Evolutionary conservation across 345 rosid genomes (phyloP).

Genomic region (Diplotaxis tenuifolia): DNA sequence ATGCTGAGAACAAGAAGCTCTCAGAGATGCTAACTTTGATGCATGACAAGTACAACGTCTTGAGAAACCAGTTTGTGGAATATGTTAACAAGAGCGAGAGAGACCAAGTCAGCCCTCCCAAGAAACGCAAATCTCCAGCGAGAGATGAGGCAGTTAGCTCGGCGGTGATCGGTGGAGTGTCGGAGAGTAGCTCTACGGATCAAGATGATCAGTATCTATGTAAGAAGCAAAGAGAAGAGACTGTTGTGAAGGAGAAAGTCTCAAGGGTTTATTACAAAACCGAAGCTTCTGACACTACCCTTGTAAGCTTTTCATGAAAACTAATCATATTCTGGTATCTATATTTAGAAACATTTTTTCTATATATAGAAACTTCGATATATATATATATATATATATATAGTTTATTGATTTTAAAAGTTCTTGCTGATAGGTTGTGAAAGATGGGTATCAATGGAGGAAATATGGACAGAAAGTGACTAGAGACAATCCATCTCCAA

Average conservation of each 20-base stretch:
- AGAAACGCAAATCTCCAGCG: constrained; percentile 71
- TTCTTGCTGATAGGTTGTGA: constrained; percentile 61
- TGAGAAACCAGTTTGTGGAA: constrained; percentile 59
- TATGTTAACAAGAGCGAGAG: constrained; percentile 52
- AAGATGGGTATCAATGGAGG: constrained; percentile 99
- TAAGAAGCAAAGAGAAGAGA: constrained; percentile 77
- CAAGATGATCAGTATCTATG: constrained; percentile 69
- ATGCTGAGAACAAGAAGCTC: constrained; percentile 83
- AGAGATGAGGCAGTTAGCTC: constrained; percentile 35
- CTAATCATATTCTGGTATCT: neutral
- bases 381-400: no score
- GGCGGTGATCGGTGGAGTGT: constrained; percentile 44
- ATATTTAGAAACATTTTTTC: no score
- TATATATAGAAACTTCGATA: neutral
- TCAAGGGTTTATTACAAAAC: constrained; percentile 60
- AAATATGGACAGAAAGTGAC: constrained; percentile 99
- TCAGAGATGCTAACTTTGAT: constrained; percentile 68
- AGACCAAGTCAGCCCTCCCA: constrained; percentile 49
- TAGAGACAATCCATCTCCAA: constrained; percentile 94
- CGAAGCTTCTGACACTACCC: constrained; percentile 69
- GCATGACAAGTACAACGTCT: constrained; percentile 75
- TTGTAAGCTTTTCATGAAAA: constrained; percentile 48
- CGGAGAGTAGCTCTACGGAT: constrained; percentile 92
- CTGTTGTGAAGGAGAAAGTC: constrained; percentile 61
- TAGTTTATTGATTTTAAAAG: constrained; percentile 19